Evolutionary conservation across 331 rosid genomes (phyloP), one percentile per base, ranked within the genome.

Genomic region (Quercus tomentella): DNA sequence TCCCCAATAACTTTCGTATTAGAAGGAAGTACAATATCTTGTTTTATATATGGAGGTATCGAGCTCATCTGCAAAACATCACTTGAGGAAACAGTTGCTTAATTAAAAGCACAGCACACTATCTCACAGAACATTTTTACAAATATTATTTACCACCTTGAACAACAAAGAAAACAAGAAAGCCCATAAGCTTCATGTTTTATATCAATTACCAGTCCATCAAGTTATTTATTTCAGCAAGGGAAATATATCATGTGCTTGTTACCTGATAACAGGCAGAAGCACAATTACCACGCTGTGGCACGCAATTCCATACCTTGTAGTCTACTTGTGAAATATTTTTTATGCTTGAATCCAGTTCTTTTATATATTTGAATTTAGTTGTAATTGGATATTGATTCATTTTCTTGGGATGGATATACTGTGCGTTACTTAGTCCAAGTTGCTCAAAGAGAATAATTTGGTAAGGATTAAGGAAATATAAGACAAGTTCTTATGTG

Each of bases 41-140:
- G 93, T 84, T 80, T 88, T 79, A 91, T 97, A 87, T 82, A 79
- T 45, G 97, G 96, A 89, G 89, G 78, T 60, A 95, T 78, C 89
- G 89, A 79, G 92, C 98, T 92, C 84, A 91, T 79, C 98, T 95
- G 83, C 73, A 87, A 55, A 86, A 72, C 41, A 35, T 6, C 41
- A 35, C 2, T 35, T 0, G 41, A 6, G 41, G 8, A 35, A 35
- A 35, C 41, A 35, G 2, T 35, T 35, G 41, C 41, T 35, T 35
- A 35, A 35, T 35, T 35, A 35, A 35, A 1, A 35, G 41, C 41
- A 35, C 8, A 35, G 2, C 41, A 35, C 41, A 35, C 9, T 35
- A 35, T 35, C 41, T 35, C 41, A 6, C 41, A 35, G 9, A 30
- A 65, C 20, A 65, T 28, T 9, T 18, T 6, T 30, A 65, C 23